Evolutionary conservation across 2,329 filamentous ascomycete species (phyloP).

Genomic region (Xylariaceae sp.): DNA sequence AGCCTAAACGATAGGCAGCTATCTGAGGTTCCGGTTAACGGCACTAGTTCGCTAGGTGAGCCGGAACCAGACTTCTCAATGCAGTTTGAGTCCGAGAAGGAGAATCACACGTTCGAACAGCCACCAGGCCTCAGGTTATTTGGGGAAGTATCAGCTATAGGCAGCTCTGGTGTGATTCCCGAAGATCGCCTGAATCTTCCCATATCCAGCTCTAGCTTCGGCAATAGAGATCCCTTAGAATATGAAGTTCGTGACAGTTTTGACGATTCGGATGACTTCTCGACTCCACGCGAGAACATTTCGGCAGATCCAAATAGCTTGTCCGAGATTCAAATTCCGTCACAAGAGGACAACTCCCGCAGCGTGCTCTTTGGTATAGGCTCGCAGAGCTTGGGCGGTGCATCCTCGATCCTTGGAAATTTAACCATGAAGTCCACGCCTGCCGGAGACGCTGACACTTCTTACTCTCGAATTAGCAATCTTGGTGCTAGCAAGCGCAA

Average conservation of each 20-base stretch:
- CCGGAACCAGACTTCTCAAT: conserved; percentile 41
- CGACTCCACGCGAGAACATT: conserved; percentile 33
- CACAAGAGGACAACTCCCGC: conserved; percentile 23
- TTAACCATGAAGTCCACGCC: conserved; percentile 42
- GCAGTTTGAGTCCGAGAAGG: conserved; percentile 73
- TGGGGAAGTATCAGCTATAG: conserved; percentile 56
- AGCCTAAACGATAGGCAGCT: conserved; percentile 52
- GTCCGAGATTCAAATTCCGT: conserved; percentile 7
- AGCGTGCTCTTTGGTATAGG: conserved; percentile 30
- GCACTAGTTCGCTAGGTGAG: conserved; percentile 28
- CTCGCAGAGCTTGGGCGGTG: conserved; percentile 55
- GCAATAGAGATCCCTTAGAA: conserved; percentile 37
- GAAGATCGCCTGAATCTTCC: conserved; percentile 49
- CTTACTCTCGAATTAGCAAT: conserved; percentile 27
- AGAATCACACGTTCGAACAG: conserved; percentile 69
- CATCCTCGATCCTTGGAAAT: conserved; percentile 44
- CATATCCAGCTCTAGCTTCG: conserved; percentile 32
- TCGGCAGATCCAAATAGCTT: conserved; percentile 18
- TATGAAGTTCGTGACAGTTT: conserved; percentile 45
- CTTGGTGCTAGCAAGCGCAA: conserved; percentile 57
- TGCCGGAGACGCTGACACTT: conserved; percentile 20
- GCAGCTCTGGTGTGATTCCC: conserved; percentile 51
- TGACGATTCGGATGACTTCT: conserved; percentile 42
- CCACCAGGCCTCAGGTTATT: conserved; percentile 43
- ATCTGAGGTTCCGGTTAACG: conserved; percentile 27